phyloP scores from a whole-genome alignment of 495 filamentous ascomycete genomes.

The Lasiosphaeris hirsuta region DNA sequence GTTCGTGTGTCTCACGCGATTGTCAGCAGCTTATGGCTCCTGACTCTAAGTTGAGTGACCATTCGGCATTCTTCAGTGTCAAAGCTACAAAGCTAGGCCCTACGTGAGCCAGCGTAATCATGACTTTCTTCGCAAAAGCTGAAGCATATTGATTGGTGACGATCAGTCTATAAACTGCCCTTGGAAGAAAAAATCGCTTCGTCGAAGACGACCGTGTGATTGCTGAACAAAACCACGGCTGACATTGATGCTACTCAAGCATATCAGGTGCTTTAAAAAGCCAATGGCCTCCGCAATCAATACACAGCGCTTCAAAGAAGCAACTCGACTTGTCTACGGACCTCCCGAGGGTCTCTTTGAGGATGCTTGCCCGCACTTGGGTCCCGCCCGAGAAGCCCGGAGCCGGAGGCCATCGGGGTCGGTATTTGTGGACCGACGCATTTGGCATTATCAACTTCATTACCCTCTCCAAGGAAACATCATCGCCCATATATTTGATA shows the following conservation, averaged over 20 bases:
- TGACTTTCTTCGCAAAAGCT: too few relatives aligned
- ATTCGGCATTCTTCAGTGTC: too few relatives aligned
- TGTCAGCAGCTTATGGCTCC: too few relatives aligned
- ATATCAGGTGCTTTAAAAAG: conserved; percentile 1
- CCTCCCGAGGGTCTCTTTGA: conserved; percentile 30
- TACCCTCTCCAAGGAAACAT: conserved; percentile 51
- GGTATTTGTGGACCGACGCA: conserved; percentile 68
- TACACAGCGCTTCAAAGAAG: conserved; percentile 33
- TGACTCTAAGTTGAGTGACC: too few relatives aligned
- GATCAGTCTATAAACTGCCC: not conserved
- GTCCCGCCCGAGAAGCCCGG: conserved; percentile 33
- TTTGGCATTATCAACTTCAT: conserved; percentile 68
- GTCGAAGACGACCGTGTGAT: not conserved
- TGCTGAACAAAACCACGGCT: not conserved
- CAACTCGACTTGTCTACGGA: conserved; percentile 44
- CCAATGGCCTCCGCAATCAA: conserved; percentile 16
- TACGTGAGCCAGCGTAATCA: too few relatives aligned
- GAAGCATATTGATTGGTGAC: too few relatives aligned
- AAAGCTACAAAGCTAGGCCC: too few relatives aligned
- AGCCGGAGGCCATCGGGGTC: conserved; percentile 60
- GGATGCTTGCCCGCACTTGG: conserved; percentile 25
- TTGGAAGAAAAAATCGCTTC: not conserved
- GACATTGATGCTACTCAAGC: not conserved
- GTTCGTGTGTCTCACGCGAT: too few relatives aligned
- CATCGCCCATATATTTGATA: conserved; percentile 43